These are phyloP conservation scores for Penicillium fimorum DNA, from an alignment of 495 filamentous ascomycete species.

Conservation along the genomic window DNA sequence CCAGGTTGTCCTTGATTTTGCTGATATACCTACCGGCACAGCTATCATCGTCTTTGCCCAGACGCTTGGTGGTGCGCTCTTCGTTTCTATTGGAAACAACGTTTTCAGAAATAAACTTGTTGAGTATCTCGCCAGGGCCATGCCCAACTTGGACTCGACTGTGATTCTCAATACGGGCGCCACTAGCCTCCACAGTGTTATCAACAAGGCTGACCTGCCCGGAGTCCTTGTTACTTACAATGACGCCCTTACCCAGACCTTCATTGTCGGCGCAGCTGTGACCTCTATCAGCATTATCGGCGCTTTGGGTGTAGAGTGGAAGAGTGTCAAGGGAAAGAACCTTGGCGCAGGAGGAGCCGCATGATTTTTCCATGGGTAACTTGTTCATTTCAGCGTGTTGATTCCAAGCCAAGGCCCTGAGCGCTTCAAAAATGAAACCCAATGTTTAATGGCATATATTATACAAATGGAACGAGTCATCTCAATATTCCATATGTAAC, in stretches of 20 bases:
- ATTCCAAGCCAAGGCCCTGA: background rate
- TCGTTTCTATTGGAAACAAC: slow-evolving; percentile 62
- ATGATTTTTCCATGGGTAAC: background rate
- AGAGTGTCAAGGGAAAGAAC: slow-evolving; percentile 42
- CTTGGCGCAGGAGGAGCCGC: slow-evolving; percentile 1
- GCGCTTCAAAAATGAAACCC: background rate
- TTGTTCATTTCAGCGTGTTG: background rate
- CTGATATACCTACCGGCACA: slow-evolving; percentile 25
- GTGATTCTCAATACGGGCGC: slow-evolving; percentile 56
- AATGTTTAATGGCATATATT: background rate
- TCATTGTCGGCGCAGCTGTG: slow-evolving; percentile 24
- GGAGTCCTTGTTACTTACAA: slow-evolving; percentile 1
- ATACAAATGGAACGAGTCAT: background rate
- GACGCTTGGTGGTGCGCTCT: slow-evolving; percentile 66
- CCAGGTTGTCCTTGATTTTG: slow-evolving; percentile 26
- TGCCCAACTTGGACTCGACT: slow-evolving; percentile 47
- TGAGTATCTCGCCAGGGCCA: slow-evolving; percentile 35
- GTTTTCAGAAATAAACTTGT: slow-evolving; percentile 62
- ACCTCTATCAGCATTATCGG: slow-evolving; percentile 30
- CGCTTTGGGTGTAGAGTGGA: slow-evolving; percentile 48
- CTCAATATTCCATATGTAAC: background rate
- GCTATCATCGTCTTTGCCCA: slow-evolving; percentile 68
- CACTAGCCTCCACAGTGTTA: background rate
- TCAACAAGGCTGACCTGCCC: slow-evolving; percentile 5
- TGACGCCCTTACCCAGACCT: slow-evolving; percentile 24